Base-by-base conservation (phyloP, 2,329 filamentous ascomycete genomes). In the Arachnomyces sp. region DNA sequence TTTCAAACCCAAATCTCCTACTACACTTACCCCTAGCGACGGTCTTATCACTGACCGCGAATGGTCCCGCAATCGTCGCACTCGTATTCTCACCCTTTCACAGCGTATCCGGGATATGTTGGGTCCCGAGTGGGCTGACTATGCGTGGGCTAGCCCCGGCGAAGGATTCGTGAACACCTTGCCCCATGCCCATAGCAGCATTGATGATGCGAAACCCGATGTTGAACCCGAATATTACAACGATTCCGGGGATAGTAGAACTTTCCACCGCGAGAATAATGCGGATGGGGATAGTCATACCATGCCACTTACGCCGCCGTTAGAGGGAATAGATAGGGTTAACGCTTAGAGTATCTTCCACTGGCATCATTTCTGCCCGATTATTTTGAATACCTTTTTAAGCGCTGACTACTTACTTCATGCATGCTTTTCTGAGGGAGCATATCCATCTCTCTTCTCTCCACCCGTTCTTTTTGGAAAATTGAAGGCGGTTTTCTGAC, bases 91-190 rank as follows among this genome's bases (percentile, higher is more conserved):
- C 28, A 47, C 54, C 9, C 52, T 69, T 31, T 57, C 60, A 2
- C 52, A 53, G 30, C 54, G 59, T 12, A 63, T 71, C 37, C 57
- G 60, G 30, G 52, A 58, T 28, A 55, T 68, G 7, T 45, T 68
- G 3, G 63, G 65, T 3, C 34, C 52, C 2, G 51, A 65, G 16
- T 71, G 67, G 67, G 53, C 65, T 5, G 65, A 71, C 46, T 69
- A 65, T 52, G 57, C 56, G 11, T 71, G 68, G 68, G 50, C 55
- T 1, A 69, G 66, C 36, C 68, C 68, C 0, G 54, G 50, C 1
- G 46, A 60, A 6, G 65, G 56, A 8, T 71, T 68, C 45, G 54
- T 66, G 40, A 69, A 69, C 45, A 46, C 47, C 1, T 44, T 59
- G 14, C 47, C 57, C 1, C 49, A 53, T 1, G 51, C 54, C 14